These are phyloP conservation scores for Plasmopara viticola DNA, from an alignment of 352 stramenopile species.

Conservation along the genomic window DNA sequence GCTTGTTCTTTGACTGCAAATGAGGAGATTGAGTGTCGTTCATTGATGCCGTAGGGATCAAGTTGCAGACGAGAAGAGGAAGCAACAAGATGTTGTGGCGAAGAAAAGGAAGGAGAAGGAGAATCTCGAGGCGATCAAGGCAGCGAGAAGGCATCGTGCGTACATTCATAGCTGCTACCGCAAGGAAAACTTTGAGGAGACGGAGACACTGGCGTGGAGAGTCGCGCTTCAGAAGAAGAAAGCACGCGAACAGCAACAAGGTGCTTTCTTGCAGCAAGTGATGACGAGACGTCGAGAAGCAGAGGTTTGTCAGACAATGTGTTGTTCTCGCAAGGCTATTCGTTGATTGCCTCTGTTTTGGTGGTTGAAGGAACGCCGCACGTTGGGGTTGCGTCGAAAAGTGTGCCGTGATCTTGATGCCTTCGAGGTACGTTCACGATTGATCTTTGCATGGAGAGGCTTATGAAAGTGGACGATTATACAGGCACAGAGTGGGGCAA, in stretches of 20 bases:
- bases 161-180: constrained; percentile 71
- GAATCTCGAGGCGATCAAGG: constrained; percentile 49
- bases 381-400: constrained; percentile 47
- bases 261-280: constrained; percentile 51
- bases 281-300: constrained; percentile 33
- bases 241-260: constrained; percentile 47
- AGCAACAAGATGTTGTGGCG: constrained; percentile 23
- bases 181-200: constrained; percentile 64
- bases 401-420: constrained; percentile 46
- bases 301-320: constrained; percentile 19
- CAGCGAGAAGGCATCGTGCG: constrained; percentile 57
- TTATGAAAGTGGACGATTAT: constrained; percentile 4
- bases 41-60: constrained; percentile 26
- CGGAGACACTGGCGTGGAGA: constrained; percentile 59
- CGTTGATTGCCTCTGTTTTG: background rate
- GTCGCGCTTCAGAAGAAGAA: constrained; percentile 51
- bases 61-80: constrained; percentile 26
- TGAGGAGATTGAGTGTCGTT: background rate
- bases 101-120: constrained; percentile 30
- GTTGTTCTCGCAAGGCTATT: background rate
- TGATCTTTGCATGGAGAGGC: background rate
- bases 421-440: constrained; percentile 38
- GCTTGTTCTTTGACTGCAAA: background rate
- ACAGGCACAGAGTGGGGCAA: constrained; percentile 11
- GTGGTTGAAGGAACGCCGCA: constrained; percentile 28